These are phyloP conservation scores for Filobasidium floriforme DNA, from an alignment of 768 basidiomycete genomes.

Conservation along the genomic window DNA sequence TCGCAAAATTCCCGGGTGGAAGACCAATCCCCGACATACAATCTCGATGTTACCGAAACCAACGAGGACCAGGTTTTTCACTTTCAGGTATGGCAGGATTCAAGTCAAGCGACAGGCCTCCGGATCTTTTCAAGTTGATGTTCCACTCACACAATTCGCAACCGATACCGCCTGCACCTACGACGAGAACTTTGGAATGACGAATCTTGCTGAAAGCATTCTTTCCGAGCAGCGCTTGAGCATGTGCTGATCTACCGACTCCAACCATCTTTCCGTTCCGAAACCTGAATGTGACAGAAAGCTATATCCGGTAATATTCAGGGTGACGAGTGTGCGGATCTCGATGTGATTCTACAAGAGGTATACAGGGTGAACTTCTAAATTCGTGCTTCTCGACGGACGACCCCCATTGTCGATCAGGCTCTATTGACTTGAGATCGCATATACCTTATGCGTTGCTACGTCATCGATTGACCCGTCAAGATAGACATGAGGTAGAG, in stretches of 20 bases:
- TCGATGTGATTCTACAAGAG: no score
- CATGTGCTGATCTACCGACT: conserved; percentile 49
- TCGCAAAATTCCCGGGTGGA: neutral
- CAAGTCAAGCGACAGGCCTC: no score
- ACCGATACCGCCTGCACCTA: conserved; percentile 94
- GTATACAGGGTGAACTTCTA: no score
- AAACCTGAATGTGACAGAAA: no score
- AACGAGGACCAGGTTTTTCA: conserved; percentile 89
- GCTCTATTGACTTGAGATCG: no score
- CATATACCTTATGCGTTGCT: no score
- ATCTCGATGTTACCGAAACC: conserved; percentile 89
- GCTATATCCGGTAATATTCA: no score
- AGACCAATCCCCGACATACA: conserved; percentile 25
- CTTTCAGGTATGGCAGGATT: conserved; percentile 46
- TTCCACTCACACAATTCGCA: conserved; percentile 75
- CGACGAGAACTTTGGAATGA: conserved; percentile 58
- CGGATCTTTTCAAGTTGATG: neutral
- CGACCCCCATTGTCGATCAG: no score
- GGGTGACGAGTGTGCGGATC: no score
- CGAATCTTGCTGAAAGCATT: conserved; percentile 53
- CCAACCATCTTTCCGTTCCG: neutral
- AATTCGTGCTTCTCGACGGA: no score
- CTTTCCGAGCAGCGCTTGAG: conserved; percentile 69
- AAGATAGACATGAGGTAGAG: no score
- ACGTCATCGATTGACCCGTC: no score